These are phyloP conservation scores for Chondrostereum purpureum DNA, from an alignment of 1,284 basidiomycete genomes.

Conservation along the genomic window DNA sequence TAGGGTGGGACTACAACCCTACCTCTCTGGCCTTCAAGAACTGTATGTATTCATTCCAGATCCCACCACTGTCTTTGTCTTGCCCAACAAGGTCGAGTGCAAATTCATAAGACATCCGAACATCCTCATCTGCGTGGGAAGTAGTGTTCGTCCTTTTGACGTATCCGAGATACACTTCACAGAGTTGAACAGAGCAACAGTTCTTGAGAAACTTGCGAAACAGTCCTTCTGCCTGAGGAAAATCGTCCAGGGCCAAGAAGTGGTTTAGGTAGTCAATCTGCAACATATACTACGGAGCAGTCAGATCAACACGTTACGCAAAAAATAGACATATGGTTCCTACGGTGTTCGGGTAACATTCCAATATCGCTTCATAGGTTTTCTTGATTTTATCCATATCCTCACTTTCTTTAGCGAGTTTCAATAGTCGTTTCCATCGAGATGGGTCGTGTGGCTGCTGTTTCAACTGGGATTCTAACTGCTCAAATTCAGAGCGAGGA, in stretches of 20 bases:
- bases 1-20: slow-evolving; percentile 19
- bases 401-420: slow-evolving; percentile 58
- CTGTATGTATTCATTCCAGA: slow-evolving; percentile 78
- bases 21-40: slow-evolving; percentile 81
- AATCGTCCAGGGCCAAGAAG: slow-evolving; percentile 54
- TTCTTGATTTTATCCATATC: slow-evolving; percentile 64
- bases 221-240: slow-evolving; percentile 67
- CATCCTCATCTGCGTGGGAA: slow-evolving; percentile 57
- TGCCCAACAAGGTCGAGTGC: slow-evolving; percentile 87
- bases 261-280: slow-evolving; percentile 82
- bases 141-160: slow-evolving; percentile 59
- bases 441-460: slow-evolving; percentile 55
- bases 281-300: too few relatives aligned
- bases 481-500: slow-evolving; percentile 40
- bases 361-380: slow-evolving; percentile 69
- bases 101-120: slow-evolving; percentile 91
- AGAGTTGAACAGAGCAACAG: slow-evolving; percentile 81
- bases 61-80: slow-evolving; percentile 69
- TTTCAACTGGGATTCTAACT: slow-evolving; percentile 28
- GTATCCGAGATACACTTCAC: slow-evolving; percentile 81
- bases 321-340: too few relatives aligned
- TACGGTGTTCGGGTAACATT: slow-evolving; percentile 78
- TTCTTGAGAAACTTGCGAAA: slow-evolving; percentile 79
- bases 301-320: too few relatives aligned
- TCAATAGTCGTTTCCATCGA: slow-evolving; percentile 63